These are phyloP conservation scores for Stachybotrys elegans DNA, from an alignment of 2,329 filamentous ascomycete species.

Conservation along the genomic window DNA sequence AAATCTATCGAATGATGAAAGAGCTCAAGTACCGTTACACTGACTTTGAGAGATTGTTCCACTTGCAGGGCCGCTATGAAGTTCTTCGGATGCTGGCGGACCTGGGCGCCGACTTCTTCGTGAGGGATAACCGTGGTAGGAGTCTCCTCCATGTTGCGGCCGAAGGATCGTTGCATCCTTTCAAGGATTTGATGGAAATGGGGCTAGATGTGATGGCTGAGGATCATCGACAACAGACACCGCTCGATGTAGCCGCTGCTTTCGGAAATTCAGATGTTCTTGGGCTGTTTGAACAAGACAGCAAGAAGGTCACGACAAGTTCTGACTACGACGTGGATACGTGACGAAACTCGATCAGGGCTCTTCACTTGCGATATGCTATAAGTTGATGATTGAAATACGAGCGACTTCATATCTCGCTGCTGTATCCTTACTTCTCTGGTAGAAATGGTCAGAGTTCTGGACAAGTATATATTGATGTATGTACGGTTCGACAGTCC, in stretches of 20 bases:
- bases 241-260: conserved; percentile 28
- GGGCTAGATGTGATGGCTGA: conserved; percentile 24
- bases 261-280: conserved; percentile 19
- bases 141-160: conserved; percentile 24
- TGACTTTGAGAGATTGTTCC: background rate
- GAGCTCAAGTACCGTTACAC: background rate
- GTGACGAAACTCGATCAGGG: too few relatives aligned
- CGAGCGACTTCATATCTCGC: too few relatives aligned
- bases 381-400: too few relatives aligned
- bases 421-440: too few relatives aligned
- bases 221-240: conserved; percentile 21
- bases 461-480: too few relatives aligned
- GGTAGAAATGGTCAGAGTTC: too few relatives aligned
- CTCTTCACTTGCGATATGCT: too few relatives aligned
- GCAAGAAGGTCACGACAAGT: conserved; percentile 26
- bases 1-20: too few relatives aligned
- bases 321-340: too few relatives aligned
- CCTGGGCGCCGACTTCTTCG: conserved; percentile 20
- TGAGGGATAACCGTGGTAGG: conserved; percentile 16
- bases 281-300: conserved; percentile 18
- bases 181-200: conserved; percentile 17
- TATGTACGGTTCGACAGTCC: too few relatives aligned
- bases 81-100: conserved; percentile 9
- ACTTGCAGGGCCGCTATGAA: background rate
- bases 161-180: conserved; percentile 10